Base-by-base conservation (phyloP, 805 yeast species). In the Kluyveromyces lactis region DNA sequence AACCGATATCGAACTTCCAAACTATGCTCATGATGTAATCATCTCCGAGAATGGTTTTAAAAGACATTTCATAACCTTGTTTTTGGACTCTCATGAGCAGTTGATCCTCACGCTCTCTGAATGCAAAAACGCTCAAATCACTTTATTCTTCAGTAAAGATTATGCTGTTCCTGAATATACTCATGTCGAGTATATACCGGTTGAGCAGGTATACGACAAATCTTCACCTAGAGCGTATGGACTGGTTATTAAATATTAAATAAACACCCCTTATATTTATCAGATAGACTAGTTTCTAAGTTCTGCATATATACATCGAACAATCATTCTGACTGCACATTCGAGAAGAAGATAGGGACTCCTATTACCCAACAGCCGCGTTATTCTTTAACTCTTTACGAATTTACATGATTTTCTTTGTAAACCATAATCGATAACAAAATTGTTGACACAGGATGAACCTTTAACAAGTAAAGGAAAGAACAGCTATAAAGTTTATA, bases 181-280 rank as follows among this genome's bases (percentile, higher is more conserved):
- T n/a, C 45, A 47, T 26, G 37, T 54, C 3, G 62, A 51, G 36
- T 45, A 43, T 8, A 48, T 41, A 30, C 60, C 61, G 1, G 63
- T 58, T 1, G 46, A 51, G 27, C 19, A 33, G n/a, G 52, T 58
- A 4, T 59, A 42, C 37, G 56, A 58, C 42, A 37, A 41, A 7
- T 61, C 62, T 10, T 15, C 28, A 2, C 38, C 42, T 26, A 42
- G 49, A 33, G 21, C 29, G 4, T 50, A 42, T 31, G 61, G 53
- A 10, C 38, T 51, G 5, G 56, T 51, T 19, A 26, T 47, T 11
- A 31, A 21, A 31, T 38, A 31, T 18, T 34, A 21, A 24, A 10
- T 9, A 4, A 18, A 27, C n/a, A 21, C 6, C 9, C 8, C 24
- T 6, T 21, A 21, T 6, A 6, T 6, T 21, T 6, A 6, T 6